Base-by-base conservation (phyloP, 2,329 filamentous ascomycete species). In the Monosporascus sp. region DNA sequence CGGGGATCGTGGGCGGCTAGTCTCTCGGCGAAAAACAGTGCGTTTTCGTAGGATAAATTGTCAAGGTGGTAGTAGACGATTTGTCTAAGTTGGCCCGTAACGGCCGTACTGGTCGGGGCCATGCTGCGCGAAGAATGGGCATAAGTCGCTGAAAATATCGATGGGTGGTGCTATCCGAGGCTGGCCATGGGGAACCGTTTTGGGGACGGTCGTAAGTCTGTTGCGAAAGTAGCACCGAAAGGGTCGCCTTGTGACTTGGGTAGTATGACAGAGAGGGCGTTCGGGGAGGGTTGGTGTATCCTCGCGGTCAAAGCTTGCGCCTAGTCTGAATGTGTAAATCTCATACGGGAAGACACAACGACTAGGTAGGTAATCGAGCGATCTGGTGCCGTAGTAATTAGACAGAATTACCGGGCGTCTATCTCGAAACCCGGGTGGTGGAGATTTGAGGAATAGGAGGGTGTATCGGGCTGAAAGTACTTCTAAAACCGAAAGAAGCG, bases 21-120 rank as follows among this genome's bases (percentile, higher is more conserved):
- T 59, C 94, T 85, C 66, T 93, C 90, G 55, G 94, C 89, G 57
- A 96, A 90, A 74, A 99, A 99, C 43, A 96, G 85, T 53, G 94
- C 94, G 68, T 96, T 97, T 52, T 92, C 86, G 67, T 88, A 80
- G 38, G 92, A 84, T 66, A 91, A 87, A 68, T 96, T 96, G 77
- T 99, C 94, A 70, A 99, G 85, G 63, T 87, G 83, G 67, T 87
- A 86, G 64, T 85, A 74, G 53, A 87, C 75, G 54, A 80, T 72
- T 69, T 86, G 82, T 64, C 79, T 78, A 54, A 87, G 64, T 57
- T 83, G 73, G 64, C 74, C 72, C 49, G 75, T 75, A 44, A 81
- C 73, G 58, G 76, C 74, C 49, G 74, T 71, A 59, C 69, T 74
- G 53, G 75, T 77, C 38, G 80, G 80, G 54, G 79, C 78, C 81